Conservation (phyloP, 2,329 filamentous ascomycete species). For the Albophoma yamanashiensis region DNA sequence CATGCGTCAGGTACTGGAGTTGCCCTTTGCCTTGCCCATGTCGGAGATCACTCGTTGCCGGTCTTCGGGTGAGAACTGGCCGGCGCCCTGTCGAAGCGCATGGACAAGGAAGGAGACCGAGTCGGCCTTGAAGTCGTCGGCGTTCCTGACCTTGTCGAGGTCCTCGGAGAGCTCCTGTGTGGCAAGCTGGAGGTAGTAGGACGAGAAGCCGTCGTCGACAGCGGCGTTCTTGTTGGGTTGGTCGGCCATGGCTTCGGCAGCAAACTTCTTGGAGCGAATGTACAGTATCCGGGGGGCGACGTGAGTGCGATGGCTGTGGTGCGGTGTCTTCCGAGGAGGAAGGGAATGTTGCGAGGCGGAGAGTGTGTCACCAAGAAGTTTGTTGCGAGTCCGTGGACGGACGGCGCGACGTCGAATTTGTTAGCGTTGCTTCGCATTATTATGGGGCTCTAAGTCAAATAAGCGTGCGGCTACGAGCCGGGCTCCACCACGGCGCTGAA, state of each 20-base stretch:
- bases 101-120: constrained; percentile 55
- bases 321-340: not conserved
- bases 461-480: too few relatives aligned
- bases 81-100: constrained; percentile 57
- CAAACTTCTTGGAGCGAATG: not conserved
- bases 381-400: too few relatives aligned
- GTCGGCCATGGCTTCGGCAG: not conserved
- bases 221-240: constrained; percentile 3
- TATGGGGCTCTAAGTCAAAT: too few relatives aligned
- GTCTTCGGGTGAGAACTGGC: constrained; percentile 40
- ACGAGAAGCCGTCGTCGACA: constrained; percentile 37
- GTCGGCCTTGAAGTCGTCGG: constrained; percentile 60
- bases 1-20: not conserved
- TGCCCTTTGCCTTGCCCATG: not conserved
- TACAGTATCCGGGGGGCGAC: not conserved
- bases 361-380: too few relatives aligned
- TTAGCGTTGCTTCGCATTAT: too few relatives aligned
- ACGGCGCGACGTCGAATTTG: too few relatives aligned
- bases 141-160: constrained; percentile 56
- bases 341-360: too few relatives aligned
- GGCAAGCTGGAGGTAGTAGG: constrained; percentile 58
- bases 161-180: constrained; percentile 66
- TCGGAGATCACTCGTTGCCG: constrained; percentile 14
- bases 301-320: not conserved
- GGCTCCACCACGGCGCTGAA: too few relatives aligned